phyloP scores from a whole-genome alignment of 108 stramenopile genomes.

The Epithemia pelagica region DNA sequence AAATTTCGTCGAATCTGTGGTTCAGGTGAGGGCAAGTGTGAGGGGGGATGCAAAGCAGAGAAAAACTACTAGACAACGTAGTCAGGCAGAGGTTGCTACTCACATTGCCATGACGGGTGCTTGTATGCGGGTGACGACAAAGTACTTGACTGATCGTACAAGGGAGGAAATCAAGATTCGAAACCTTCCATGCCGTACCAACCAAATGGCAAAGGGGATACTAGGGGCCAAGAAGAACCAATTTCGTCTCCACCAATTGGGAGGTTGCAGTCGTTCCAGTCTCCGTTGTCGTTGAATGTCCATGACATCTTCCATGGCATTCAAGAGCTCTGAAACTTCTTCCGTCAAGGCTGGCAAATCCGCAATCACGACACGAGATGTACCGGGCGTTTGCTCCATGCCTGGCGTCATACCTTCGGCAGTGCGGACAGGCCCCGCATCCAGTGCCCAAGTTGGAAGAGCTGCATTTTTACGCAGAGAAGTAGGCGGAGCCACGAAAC shows the following conservation, averaged over 20 bases:
- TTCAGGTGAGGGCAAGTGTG: too few relatives aligned
- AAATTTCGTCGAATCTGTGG: conserved; percentile 41
- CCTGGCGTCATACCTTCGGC: neutral
- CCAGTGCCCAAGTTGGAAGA: conserved; percentile 28
- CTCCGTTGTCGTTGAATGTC: conserved; percentile 59
- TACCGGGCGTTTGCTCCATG: neutral
- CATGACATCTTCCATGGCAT: conserved; percentile 64
- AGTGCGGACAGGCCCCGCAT: neutral
- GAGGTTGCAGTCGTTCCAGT: conserved; percentile 59
- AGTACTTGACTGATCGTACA: conserved; percentile 28
- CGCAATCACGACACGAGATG: conserved; percentile 30
- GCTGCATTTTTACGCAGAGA: neutral
- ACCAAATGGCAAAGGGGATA: conserved; percentile 40
- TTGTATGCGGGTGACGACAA: conserved; percentile 61
- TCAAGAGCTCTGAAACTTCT: conserved; percentile 61
- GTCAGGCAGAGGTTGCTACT: conserved; percentile 6
- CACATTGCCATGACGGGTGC: conserved; percentile 58
- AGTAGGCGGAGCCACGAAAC: neutral
- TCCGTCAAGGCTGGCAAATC: conserved; percentile 57
- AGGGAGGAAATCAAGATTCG: conserved; percentile 23
- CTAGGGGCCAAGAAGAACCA: conserved; percentile 69
- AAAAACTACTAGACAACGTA: neutral
- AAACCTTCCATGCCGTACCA: conserved; percentile 41
- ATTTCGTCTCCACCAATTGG: conserved; percentile 42
- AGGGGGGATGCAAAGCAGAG: neutral